These are phyloP conservation scores for Monosporascus sp. DNA, from an alignment of 2,329 filamentous ascomycete genomes.

Conservation along the genomic window DNA sequence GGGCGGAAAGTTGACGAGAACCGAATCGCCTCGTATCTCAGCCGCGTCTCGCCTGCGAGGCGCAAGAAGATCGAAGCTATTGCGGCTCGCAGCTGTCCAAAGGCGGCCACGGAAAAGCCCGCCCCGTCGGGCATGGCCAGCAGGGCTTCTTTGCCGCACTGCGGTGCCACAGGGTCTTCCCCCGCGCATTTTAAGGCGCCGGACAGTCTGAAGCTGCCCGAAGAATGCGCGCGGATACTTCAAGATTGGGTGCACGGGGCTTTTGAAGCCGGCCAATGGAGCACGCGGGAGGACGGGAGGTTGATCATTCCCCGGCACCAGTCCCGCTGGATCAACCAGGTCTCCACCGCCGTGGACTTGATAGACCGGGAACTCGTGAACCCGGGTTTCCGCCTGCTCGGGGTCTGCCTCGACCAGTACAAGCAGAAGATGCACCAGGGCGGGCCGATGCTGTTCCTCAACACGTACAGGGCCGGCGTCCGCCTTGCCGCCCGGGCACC, in stretches of 20 bases:
- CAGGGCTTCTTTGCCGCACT: constrained; percentile 12
- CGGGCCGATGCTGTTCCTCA: constrained; percentile 14
- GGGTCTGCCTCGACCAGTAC: constrained; percentile 12
- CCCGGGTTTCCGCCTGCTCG: constrained; percentile 13
- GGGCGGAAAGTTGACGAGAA: constrained; percentile 13
- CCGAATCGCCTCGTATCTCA: constrained; percentile 13
- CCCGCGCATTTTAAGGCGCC: constrained; percentile 9
- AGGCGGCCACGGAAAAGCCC: background rate
- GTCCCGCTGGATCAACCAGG: constrained; percentile 13
- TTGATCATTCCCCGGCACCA: constrained; percentile 6
- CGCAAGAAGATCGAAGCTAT: constrained; percentile 10
- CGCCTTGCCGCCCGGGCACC: background rate
- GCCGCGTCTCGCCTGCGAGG: constrained; percentile 9
- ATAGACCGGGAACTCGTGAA: constrained; percentile 10
- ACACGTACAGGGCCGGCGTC: constrained; percentile 8
- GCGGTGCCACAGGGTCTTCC: constrained; percentile 1
- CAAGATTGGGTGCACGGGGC: constrained; percentile 12
- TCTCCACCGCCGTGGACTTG: constrained; percentile 11
- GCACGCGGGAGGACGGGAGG: constrained; percentile 4
- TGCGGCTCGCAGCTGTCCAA: constrained; percentile 1
- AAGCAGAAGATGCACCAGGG: constrained; percentile 7
- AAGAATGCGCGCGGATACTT: constrained; percentile 16
- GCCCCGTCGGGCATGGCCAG: constrained; percentile 10
- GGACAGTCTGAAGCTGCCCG: constrained; percentile 11
- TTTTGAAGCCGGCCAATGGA: constrained; percentile 8